These are phyloP conservation scores for Scheffersomyces coipomensis DNA, from an alignment of 805 yeast genomes.

Conservation along the genomic window DNA sequence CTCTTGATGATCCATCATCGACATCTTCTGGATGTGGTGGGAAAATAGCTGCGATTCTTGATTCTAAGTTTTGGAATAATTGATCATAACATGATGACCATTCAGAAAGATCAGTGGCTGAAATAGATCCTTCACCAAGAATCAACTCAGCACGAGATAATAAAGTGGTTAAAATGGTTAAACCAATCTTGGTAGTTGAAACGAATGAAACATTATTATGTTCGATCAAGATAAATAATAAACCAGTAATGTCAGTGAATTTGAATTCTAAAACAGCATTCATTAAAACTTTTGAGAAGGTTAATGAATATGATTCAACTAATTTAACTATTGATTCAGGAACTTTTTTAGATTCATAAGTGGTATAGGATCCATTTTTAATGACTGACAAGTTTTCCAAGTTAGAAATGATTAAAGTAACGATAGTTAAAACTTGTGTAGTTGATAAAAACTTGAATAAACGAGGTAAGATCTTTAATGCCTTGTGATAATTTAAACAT, in stretches of 20 bases:
- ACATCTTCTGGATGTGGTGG: constrained; percentile 60
- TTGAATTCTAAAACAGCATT: constrained; percentile 79
- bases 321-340: constrained; percentile 57
- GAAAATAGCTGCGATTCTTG: constrained; percentile 74
- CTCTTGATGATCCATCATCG: constrained; percentile 58
- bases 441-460: constrained; percentile 76
- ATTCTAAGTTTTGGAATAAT: constrained; percentile 75
- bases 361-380: constrained; percentile 74
- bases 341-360: constrained; percentile 47
- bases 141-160: constrained; percentile 90
- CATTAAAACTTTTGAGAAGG: constrained; percentile 81
- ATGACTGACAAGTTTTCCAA: constrained; percentile 78
- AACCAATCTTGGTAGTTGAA: constrained; percentile 74
- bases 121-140: constrained; percentile 70
- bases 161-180: constrained; percentile 83
- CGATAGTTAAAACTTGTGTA: constrained; percentile 73
- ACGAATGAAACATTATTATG: constrained; percentile 70
- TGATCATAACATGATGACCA: constrained; percentile 85
- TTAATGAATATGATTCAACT: constrained; percentile 74
- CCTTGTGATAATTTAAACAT: constrained; percentile 79
- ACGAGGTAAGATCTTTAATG: constrained; percentile 85
- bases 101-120: constrained; percentile 55
- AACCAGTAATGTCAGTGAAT: constrained; percentile 74
- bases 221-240: constrained; percentile 66
- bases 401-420: constrained; percentile 76